Base-by-base conservation (phyloP, 78 protist species). In the Dictyostelium firmibasis region DNA sequence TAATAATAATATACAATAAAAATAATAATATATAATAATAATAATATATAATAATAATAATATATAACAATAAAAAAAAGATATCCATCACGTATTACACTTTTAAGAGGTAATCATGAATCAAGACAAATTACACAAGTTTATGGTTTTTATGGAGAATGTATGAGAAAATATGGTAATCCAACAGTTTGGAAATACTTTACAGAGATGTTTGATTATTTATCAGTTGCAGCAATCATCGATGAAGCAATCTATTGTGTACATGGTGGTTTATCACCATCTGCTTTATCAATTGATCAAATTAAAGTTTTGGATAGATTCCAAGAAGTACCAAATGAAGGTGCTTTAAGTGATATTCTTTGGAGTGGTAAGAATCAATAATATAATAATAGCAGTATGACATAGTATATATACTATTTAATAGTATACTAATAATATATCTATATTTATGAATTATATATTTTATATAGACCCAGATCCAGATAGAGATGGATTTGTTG, bases 41-140 rank as follows among this genome's bases (percentile, higher is more conserved):
- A 74, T 3, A 20, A 31, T 9, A 31, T 8, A 31, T 72, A 31
- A 16, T 72, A 31, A 33, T 36, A 25, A 27, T 10, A 35, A 74
- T 20, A 33, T n/a, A 33, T 4, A 20, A n/a, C 4, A 43, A 70
- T 31, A 6, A 44, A 53, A 57, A 57, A 57, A 57, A 86, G 88
- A 76, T 95, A 88, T 74, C 97, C 97, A 70, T 86, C 92, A 23
- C 82, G 99, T 10, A 62, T 99, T 31, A 95, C 98, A 23, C 20
- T 99, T 10, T 84, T 98, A 67, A 97, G 99, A 14, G 99, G 99
- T 36, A 98, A 98, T 84, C 99, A 99, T 94, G 99, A 99, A 83
- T 78, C 98, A 13, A 79, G 99, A 35, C 98, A 97, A 29, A 96
- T 98, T 64, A 98, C 99, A 23, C 99, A 98, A 53, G 86, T 95